A percentile compares a stretch with the other conserved stretches of the same genome.
These are phyloP conservation scores for Pyricularia sp. DNA, from an alignment of 2,329 filamentous ascomycete genomes.

Conservation along the genomic window DNA sequence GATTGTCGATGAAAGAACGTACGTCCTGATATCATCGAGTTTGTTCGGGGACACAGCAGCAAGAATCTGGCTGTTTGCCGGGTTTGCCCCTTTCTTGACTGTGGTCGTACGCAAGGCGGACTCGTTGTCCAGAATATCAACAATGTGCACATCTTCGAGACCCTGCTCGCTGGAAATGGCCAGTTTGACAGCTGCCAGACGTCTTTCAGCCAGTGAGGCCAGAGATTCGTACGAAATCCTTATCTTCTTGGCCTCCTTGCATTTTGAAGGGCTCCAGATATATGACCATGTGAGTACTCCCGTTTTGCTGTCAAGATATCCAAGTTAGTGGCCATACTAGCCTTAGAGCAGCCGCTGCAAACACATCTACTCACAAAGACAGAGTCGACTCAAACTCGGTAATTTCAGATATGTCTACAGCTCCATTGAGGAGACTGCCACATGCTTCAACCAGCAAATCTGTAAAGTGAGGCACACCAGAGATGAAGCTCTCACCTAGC, in stretches of 20 bases:
- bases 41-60: neutral
- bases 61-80: no score
- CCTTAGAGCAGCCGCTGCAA: no score
- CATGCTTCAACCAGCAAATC: conserved; percentile 7
- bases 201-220: conserved; percentile 5
- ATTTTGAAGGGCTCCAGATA: conserved; percentile 6
- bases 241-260: neutral
- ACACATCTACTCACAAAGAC: conserved; percentile 6
- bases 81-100: neutral
- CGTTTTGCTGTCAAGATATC: conserved; percentile 4
- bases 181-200: conserved; percentile 8
- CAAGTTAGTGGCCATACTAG: neutral
- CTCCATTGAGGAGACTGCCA: conserved; percentile 6
- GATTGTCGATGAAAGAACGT: conserved; percentile 1
- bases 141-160: conserved; percentile 6
- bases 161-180: conserved; percentile 7
- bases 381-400: conserved; percentile 8
- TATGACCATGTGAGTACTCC: conserved; percentile 10
- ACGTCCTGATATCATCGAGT: no score
- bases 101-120: conserved; percentile 8
- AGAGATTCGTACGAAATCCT: conserved; percentile 7
- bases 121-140: conserved; percentile 7
- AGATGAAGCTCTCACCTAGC: conserved; percentile 8
- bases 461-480: conserved; percentile 9
- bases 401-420: conserved; percentile 4